These are phyloP conservation scores for Knoxdaviesia proteae DNA, from an alignment of 2,329 filamentous ascomycete genomes.

Conservation along the genomic window DNA sequence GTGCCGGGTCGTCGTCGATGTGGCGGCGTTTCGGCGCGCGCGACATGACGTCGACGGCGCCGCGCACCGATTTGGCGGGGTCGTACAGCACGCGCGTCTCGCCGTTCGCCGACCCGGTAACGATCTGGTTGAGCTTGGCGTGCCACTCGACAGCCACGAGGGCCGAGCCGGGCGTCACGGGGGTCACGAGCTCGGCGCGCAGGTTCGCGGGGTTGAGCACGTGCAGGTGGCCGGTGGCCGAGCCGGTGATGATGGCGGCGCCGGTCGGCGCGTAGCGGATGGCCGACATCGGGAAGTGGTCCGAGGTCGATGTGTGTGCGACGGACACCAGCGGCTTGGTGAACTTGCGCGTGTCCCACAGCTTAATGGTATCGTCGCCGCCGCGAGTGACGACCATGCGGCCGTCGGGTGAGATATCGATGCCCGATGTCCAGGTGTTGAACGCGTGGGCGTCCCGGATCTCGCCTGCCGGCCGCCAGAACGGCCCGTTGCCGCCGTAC, in stretches of 20 bases:
- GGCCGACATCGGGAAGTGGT: conserved; percentile 64
- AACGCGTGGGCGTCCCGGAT: conserved; percentile 63
- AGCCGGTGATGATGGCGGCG: conserved; percentile 74
- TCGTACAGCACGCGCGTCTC: conserved; percentile 84
- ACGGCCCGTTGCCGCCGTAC: conserved; percentile 80
- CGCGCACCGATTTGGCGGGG: conserved; percentile 58
- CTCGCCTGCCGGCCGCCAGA: conserved; percentile 61
- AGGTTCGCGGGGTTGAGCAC: conserved; percentile 88
- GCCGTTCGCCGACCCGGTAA: conserved; percentile 80
- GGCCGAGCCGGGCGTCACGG: conserved; percentile 67
- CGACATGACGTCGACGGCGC: conserved; percentile 76
- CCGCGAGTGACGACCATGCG: conserved; percentile 78
- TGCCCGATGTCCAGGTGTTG: conserved; percentile 76
- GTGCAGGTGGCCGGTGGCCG: conserved; percentile 65
- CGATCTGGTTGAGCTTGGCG: conserved; percentile 81
- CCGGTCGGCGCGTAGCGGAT: conserved; percentile 78
- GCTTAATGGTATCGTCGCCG: conserved; percentile 79
- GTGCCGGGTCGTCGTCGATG: conserved; percentile 74
- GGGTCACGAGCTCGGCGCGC: conserved; percentile 62
- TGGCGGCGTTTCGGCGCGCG: conserved; percentile 88
- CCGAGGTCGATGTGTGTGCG: conserved; percentile 61
- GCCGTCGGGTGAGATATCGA: conserved; percentile 81
- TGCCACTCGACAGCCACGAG: conserved; percentile 83
- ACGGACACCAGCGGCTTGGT: conserved; percentile 69
- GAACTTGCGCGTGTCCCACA: conserved; percentile 95